Percentiles rank a stretch among this genome's conserved stretches.
These are phyloP conservation scores for Boehmeria nivea DNA, from an alignment of 306 rosid species.

Conservation along the genomic window DNA sequence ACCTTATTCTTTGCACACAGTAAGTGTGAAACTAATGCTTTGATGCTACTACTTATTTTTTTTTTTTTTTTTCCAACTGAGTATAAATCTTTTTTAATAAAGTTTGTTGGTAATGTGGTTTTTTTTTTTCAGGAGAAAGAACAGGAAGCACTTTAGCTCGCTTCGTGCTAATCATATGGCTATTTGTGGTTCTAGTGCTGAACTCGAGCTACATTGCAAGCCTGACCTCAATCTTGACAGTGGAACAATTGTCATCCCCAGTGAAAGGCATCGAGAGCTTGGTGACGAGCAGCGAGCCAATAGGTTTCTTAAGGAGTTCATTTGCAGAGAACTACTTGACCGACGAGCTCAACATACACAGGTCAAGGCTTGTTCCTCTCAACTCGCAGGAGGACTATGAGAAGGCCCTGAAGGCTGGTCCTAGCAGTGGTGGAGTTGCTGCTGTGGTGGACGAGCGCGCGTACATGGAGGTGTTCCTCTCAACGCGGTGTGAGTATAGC, in stretches of 20 bases:
- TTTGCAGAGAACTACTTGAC: constrained; percentile 42
- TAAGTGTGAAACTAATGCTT: constrained; percentile 9
- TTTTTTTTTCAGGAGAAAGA: constrained; percentile 16
- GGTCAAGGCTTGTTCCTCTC: constrained; percentile 53
- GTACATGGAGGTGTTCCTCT: constrained; percentile 61
- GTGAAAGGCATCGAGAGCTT: constrained; percentile 65
- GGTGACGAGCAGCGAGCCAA: constrained; percentile 38
- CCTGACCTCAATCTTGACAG: constrained; percentile 40
- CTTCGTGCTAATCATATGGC: constrained; percentile 28
- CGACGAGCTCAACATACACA: constrained; percentile 41
- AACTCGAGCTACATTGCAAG: constrained; percentile 31
- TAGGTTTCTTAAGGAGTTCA: constrained; percentile 47
- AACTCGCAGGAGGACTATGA: constrained; percentile 44
- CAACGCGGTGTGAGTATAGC: constrained; percentile 48
- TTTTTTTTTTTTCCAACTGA: not conserved
- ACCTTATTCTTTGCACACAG: constrained; percentile 38
- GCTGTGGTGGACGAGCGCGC: constrained; percentile 67
- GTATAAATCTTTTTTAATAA: too few relatives aligned
- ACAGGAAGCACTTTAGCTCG: constrained; percentile 22
- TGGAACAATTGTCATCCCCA: constrained; percentile 58
- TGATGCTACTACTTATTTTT: too few relatives aligned
- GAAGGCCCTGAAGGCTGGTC: constrained; percentile 46
- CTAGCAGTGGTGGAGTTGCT: constrained; percentile 52
- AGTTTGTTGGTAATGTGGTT: not conserved
- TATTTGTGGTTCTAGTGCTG: constrained; percentile 25